Evolutionary conservation across 2,329 filamentous ascomycete genomes (phyloP), one percentile per base, ranked within the genome.

Genomic region (Aspergillus bombycis): DNA sequence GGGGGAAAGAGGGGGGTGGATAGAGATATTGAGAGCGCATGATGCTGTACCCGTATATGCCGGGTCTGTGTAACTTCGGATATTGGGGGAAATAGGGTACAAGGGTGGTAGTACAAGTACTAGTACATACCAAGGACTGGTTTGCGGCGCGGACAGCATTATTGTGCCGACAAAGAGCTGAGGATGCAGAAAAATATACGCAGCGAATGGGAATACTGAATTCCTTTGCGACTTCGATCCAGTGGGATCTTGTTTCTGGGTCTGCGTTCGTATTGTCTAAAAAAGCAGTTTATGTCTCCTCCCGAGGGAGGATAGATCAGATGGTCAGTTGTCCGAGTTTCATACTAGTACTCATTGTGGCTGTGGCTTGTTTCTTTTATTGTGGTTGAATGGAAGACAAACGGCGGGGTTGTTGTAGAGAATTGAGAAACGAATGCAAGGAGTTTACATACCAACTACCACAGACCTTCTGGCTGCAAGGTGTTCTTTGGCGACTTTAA

Each of bases 231-330:
- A 98, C 79, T 30, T 86, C 81, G 36, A 92, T 79, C 94, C 94
- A 98, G 64, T 91, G 80, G n/a, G 85, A 84, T 67, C 95, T 86
- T 28, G 90, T 92, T 58, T 92, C 90, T 12, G 83, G 76, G 78
- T 96, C 91, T 34, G 94, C 88, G 75, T 99, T 99, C n/a, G 95
- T 98, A 77, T 97, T 98, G 78, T 99, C 95, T 95, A 61, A 61
- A 34, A 32, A 10, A 34, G 48, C 11, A 30, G 8, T 14, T n/a
- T 54, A 19, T 50, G 10, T 58, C 26, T 34, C 28, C 12, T 43
- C 32, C 21, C 38, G 36, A 21, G 14, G 21, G 34, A 21, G 32
- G 32, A n/a, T 9, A 16, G n/a, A 26, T 14, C 45, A 55, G 32
- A 28, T 26, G n/a, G 52, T 55, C 10, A 55, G 52, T 41, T 21